Percentiles rank a stretch among this genome's conserved stretches.
Evolutionary conservation across 768 basidiomycete genomes (phyloP).

Genomic region (Hericium rajendrae): DNA sequence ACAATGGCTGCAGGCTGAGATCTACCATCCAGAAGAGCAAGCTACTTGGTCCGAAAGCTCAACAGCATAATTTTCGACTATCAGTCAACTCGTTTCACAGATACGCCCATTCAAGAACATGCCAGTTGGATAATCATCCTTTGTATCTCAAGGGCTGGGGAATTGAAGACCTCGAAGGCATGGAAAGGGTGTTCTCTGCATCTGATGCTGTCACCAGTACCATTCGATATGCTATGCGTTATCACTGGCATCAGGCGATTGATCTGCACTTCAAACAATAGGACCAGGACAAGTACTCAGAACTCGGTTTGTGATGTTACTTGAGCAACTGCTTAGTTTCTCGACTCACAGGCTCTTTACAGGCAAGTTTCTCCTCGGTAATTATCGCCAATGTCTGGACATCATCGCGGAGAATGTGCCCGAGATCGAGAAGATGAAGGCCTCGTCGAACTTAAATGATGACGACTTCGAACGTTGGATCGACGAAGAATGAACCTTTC

Average conservation of each 20-base stretch:
- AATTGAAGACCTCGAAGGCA: not conserved
- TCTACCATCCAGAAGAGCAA: too few relatives aligned
- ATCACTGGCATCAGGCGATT: not conserved
- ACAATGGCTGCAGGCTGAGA: too few relatives aligned
- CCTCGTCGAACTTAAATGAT: not conserved
- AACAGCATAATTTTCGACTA: too few relatives aligned
- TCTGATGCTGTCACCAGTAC: not conserved
- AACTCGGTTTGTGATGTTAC: not conserved
- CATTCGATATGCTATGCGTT: not conserved
- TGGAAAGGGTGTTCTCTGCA: not conserved
- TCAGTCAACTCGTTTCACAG: slow-evolving; percentile 2
- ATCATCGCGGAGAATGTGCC: not conserved
- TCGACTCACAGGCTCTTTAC: not conserved
- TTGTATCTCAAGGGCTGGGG: not conserved
- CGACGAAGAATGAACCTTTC: not conserved
- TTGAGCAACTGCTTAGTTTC: too few relatives aligned
- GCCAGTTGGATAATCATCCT: not conserved
- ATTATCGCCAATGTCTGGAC: not conserved
- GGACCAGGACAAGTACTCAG: not conserved
- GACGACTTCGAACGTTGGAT: not conserved
- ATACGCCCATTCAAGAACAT: not conserved
- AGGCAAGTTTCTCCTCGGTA: not conserved
- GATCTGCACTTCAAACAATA: not conserved
- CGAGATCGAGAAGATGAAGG: not conserved
- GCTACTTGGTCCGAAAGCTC: too few relatives aligned